Evolutionary conservation across 2,329 filamentous ascomycete genomes (phyloP).

Genomic region (Cucurbitaria berberidis): DNA sequence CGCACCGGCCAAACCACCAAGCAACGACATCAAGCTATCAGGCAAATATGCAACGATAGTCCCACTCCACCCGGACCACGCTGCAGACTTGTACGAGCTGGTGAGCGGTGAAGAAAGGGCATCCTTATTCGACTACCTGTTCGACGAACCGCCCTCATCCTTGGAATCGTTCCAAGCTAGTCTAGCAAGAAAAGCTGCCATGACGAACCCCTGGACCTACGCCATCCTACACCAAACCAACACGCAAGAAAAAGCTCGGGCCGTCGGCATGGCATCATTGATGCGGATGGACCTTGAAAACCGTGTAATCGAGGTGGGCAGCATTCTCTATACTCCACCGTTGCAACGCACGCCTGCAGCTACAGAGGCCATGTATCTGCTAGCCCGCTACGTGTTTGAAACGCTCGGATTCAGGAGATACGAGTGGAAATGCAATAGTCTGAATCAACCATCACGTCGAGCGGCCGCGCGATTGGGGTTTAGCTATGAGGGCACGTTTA

Average conservation of each 20-base stretch:
- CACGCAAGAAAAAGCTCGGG: neutral
- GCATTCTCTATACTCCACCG: constrained; percentile 57
- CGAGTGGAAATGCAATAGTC: constrained; percentile 69
- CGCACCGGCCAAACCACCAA: constrained; percentile 9
- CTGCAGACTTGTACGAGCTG: constrained; percentile 5
- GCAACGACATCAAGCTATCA: constrained; percentile 7
- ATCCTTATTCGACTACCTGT: constrained; percentile 19
- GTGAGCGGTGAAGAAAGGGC: constrained; percentile 2
- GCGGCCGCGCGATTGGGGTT: constrained; percentile 67
- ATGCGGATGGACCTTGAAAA: constrained; percentile 49
- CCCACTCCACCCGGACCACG: constrained; percentile 4
- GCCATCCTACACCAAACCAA: constrained; percentile 7
- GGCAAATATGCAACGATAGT: constrained; percentile 11
- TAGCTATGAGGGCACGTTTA: constrained; percentile 64
- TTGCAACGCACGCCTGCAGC: constrained; percentile 62
- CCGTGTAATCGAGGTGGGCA: constrained; percentile 63
- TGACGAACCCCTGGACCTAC: constrained; percentile 21
- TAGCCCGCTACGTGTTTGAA: constrained; percentile 62
- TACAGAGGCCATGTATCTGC: constrained; percentile 64
- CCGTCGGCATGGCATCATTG: constrained; percentile 42
- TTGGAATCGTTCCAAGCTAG: neutral
- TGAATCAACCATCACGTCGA: constrained; percentile 61
- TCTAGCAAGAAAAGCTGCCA: constrained; percentile 9
- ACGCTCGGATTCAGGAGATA: constrained; percentile 61
- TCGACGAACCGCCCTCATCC: constrained; percentile 16